phyloP scores from a whole-genome alignment of 805 yeast genomes.

The Jamesozyma lodderae region DNA sequence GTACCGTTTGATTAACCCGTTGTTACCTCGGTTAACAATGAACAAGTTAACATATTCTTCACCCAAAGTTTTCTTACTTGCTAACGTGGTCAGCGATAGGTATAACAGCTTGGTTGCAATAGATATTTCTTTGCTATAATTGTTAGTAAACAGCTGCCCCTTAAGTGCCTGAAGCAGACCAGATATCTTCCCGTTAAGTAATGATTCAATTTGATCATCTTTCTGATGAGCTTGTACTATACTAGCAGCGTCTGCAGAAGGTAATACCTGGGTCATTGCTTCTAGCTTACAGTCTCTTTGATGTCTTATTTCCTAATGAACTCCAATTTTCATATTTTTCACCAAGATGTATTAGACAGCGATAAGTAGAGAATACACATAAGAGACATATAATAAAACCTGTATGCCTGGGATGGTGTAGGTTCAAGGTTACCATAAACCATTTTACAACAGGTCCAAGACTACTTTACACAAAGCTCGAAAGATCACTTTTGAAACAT shows the following conservation, averaged over 20 bases:
- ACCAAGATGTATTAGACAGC: no score
- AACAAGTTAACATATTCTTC: conserved; percentile 86
- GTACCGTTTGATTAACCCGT: conserved; percentile 35
- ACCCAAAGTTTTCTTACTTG: conserved; percentile 78
- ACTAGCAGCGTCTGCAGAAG: conserved; percentile 81
- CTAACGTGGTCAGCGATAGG: conserved; percentile 62
- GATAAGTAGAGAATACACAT: no score
- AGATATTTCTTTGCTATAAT: conserved; percentile 53
- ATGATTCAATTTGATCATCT: conserved; percentile 61
- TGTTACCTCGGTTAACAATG: conserved; percentile 50
- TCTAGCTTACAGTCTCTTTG: background rate
- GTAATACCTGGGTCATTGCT: conserved; percentile 27
- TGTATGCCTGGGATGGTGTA: no score
- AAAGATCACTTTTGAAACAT: no score
- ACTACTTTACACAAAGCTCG: no score
- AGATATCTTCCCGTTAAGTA: conserved; percentile 45
- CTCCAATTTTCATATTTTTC: no score
- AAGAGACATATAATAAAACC: no score
- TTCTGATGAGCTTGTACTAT: conserved; percentile 90
- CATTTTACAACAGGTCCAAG: no score
- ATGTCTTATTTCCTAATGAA: no score
- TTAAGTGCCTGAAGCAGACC: conserved; percentile 45
- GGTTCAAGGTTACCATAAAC: no score
- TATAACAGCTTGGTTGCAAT: conserved; percentile 53
- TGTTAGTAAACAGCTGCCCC: conserved; percentile 57